These are phyloP conservation scores for Combretum micranthum DNA, from an alignment of 345 rosid species.

Conservation along the genomic window DNA sequence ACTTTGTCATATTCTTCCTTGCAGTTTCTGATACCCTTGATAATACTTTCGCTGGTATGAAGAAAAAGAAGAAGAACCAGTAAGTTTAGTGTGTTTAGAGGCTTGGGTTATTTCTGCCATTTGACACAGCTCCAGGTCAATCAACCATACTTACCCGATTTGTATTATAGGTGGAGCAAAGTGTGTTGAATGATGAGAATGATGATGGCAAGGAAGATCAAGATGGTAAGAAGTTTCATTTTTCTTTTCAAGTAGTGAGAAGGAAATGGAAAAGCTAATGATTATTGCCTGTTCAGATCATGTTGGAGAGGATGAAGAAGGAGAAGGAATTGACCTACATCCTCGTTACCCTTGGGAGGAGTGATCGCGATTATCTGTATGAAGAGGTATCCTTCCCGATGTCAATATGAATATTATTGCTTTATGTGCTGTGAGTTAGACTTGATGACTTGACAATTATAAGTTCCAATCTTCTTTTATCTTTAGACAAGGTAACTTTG, in stretches of 20 bases:
- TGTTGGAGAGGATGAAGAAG: constrained; percentile 54
- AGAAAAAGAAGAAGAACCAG: constrained; percentile 96
- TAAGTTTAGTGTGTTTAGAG: constrained; percentile 27
- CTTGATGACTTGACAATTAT: too few relatives aligned
- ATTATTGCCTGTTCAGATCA: constrained; percentile 31
- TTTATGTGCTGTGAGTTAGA: background rate
- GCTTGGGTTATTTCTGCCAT: too few relatives aligned
- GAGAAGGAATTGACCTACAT: constrained; percentile 29
- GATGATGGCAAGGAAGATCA: too few relatives aligned
- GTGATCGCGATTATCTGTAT: constrained; percentile 77
- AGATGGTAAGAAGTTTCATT: too few relatives aligned
- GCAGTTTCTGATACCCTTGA: constrained; percentile 80
- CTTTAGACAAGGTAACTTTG: too few relatives aligned
- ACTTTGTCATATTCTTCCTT: background rate
- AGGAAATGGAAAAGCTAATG: too few relatives aligned
- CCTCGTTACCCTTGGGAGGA: constrained; percentile 89
- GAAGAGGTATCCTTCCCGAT: constrained; percentile 52
- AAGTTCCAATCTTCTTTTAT: too few relatives aligned
- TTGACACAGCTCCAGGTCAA: too few relatives aligned
- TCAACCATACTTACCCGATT: too few relatives aligned
- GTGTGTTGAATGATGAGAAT: too few relatives aligned
- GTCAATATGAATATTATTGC: background rate
- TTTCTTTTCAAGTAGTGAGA: too few relatives aligned
- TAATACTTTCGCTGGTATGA: constrained; percentile 66
- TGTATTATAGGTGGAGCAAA: too few relatives aligned